A percentile compares a stretch with the other conserved stretches of the same genome.
Evolutionary conservation across 1,284 basidiomycete species (phyloP).

Genomic region (Gomphus sp.): DNA sequence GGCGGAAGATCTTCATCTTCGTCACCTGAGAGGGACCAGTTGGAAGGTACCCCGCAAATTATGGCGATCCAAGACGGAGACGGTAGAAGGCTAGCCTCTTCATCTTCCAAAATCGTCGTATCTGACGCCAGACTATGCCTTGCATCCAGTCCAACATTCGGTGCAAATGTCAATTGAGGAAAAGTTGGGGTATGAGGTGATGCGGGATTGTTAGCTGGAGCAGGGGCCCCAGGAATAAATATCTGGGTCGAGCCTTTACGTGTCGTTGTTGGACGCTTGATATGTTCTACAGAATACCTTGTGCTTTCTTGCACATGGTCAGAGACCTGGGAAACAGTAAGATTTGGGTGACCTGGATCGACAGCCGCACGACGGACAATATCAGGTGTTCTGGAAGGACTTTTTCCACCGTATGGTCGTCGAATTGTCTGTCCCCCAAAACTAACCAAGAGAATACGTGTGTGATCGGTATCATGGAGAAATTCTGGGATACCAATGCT

Average conservation of each 20-base stretch:
- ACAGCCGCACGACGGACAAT: not conserved
- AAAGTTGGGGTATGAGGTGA: not conserved
- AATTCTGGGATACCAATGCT: slow-evolving; percentile 49
- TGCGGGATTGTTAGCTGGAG: slow-evolving; percentile 21
- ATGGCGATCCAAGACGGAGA: slow-evolving; percentile 67
- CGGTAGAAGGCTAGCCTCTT: slow-evolving; percentile 40
- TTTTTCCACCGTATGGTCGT: slow-evolving; percentile 27
- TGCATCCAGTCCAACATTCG: not conserved
- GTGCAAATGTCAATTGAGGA: not conserved
- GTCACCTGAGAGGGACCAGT: slow-evolving; percentile 32
- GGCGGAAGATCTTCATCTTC: slow-evolving; percentile 45
- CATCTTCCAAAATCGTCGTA: not conserved
- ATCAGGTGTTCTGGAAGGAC: not conserved
- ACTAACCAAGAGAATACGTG: slow-evolving; percentile 62
- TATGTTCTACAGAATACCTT: not conserved
- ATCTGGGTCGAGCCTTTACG: slow-evolving; percentile 20
- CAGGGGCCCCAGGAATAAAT: slow-evolving; percentile 42
- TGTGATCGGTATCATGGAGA: slow-evolving; percentile 35
- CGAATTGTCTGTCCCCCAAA: slow-evolving; percentile 72
- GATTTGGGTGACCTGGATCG: not conserved
- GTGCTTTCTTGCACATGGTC: not conserved
- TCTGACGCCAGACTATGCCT: not conserved
- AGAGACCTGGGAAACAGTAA: not conserved
- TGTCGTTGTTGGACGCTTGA: not conserved
- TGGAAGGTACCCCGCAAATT: slow-evolving; percentile 54